Conservation (phyloP, 306 rosid genomes). For the Castanopsis chinensis region DNA sequence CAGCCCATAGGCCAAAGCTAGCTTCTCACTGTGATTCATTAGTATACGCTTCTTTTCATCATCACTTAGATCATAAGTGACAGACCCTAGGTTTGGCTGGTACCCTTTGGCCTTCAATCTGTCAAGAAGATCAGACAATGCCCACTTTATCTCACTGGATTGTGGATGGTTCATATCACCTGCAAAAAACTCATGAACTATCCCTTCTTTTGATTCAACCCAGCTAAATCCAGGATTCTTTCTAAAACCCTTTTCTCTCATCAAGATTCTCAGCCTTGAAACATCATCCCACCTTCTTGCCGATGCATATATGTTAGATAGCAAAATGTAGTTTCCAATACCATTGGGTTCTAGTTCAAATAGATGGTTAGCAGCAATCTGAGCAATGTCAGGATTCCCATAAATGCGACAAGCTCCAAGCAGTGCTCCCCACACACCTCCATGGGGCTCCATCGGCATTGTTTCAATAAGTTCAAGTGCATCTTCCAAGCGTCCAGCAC, state of each 20-base stretch:
- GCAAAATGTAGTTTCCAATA: constrained; percentile 72
- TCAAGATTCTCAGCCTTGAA: constrained; percentile 60
- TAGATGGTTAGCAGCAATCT: constrained; percentile 60
- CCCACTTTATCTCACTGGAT: constrained; percentile 45
- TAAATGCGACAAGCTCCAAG: constrained; percentile 80
- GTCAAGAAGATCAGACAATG: constrained; percentile 56
- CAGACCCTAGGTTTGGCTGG: constrained; percentile 52
- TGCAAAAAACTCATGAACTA: constrained; percentile 59
- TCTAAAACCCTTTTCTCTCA: constrained; percentile 54
- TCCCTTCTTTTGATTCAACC: constrained; percentile 68
- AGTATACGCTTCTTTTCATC: constrained; percentile 54
- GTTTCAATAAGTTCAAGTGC: constrained; percentile 57
- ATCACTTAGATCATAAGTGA: constrained; percentile 50
- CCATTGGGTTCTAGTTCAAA: constrained; percentile 69
- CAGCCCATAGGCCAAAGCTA: constrained; percentile 71
- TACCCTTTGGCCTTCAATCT: constrained; percentile 57
- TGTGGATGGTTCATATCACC: constrained; percentile 60
- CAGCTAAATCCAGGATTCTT: constrained; percentile 77
- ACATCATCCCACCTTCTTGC: constrained; percentile 79
- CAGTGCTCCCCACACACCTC: constrained; percentile 87
- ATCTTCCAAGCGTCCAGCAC: constrained; percentile 76
- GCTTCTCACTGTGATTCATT: constrained; percentile 73
- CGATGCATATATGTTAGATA: constrained; percentile 62
- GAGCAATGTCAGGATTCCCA: constrained; percentile 62
- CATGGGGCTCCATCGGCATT: constrained; percentile 67